Percentiles rank a stretch among this genome's conserved stretches.
These are phyloP conservation scores for Rhizoclosmatium sp. DNA, from an alignment of 192 early-diverging fungal genomes.

Conservation along the genomic window DNA sequence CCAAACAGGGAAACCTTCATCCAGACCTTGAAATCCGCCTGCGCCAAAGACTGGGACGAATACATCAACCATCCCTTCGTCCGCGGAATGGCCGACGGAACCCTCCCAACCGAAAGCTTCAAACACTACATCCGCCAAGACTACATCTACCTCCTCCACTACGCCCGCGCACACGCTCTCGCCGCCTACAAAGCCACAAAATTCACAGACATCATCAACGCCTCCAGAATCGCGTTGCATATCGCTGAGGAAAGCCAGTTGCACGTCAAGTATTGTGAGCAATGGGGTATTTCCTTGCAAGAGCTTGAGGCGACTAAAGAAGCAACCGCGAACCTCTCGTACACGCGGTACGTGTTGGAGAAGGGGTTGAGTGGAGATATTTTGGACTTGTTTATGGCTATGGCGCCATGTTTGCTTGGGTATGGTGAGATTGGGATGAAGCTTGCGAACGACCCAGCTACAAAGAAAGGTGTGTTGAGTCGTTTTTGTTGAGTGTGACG, in stretches of 20 bases:
- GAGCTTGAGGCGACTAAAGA: slow-evolving; percentile 75
- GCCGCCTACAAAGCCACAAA: slow-evolving; percentile 69
- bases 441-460: slow-evolving; percentile 69
- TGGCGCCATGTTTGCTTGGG: slow-evolving; percentile 84
- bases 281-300: slow-evolving; percentile 75
- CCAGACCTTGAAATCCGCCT: slow-evolving; percentile 50
- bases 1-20: slow-evolving; percentile 39
- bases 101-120: slow-evolving; percentile 73
- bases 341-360: slow-evolving; percentile 85
- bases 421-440: slow-evolving; percentile 80
- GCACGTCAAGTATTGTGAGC: slow-evolving; percentile 76
- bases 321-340: slow-evolving; percentile 79
- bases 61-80: slow-evolving; percentile 83
- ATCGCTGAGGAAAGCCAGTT: slow-evolving; percentile 74
- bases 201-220: slow-evolving; percentile 55
- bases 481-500: slow-evolving; percentile 2
- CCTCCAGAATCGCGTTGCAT: slow-evolving; percentile 68
- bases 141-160: slow-evolving; percentile 80
- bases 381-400: slow-evolving; percentile 80
- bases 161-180: slow-evolving; percentile 78
- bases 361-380: slow-evolving; percentile 71
- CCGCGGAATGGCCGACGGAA: slow-evolving; percentile 73
- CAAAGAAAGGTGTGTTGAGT: slow-evolving; percentile 57
- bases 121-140: slow-evolving; percentile 85
- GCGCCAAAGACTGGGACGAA: slow-evolving; percentile 66